Evolutionary conservation across 2,329 filamentous ascomycete species (phyloP).

Genomic region (Hortaea werneckii): DNA sequence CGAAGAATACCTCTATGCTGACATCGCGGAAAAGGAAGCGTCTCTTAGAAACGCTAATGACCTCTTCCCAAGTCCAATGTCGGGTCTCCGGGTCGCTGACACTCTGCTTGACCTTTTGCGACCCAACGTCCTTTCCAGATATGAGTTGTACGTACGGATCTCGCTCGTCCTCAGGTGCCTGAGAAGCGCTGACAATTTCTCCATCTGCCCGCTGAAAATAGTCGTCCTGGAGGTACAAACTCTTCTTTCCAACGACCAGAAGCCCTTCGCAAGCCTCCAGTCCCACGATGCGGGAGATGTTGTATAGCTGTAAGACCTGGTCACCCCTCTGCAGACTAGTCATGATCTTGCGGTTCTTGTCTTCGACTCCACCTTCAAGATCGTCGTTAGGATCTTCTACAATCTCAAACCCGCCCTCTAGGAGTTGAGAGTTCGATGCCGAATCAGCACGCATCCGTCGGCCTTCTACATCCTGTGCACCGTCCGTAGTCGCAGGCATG

Average conservation of each 20-base stretch:
- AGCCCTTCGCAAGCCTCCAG: conserved; percentile 90
- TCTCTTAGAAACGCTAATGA: conserved; percentile 91
- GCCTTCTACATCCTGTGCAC: conserved; percentile 12
- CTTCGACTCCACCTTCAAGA: conserved; percentile 71
- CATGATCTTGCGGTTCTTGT: conserved; percentile 98
- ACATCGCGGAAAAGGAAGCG: conserved; percentile 93
- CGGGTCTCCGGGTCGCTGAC: conserved; percentile 66
- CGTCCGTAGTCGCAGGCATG: conserved; percentile 7
- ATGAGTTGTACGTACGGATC: conserved; percentile 95
- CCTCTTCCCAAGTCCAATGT: conserved; percentile 87
- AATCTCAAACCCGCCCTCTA: conserved; percentile 91
- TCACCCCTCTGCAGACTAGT: conserved; percentile 82
- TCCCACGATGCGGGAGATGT: conserved; percentile 87
- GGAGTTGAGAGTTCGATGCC: conserved; percentile 30
- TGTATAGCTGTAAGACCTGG: conserved; percentile 86
- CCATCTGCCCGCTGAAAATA: conserved; percentile 92
- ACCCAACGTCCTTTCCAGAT: conserved; percentile 59
- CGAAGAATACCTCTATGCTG: conserved; percentile 94
- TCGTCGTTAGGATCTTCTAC: conserved; percentile 86
- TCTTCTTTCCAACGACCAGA: conserved; percentile 83
- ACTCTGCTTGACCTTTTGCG: conserved; percentile 38
- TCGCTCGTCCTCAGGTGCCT: conserved; percentile 82
- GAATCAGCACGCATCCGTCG: conserved; percentile 31
- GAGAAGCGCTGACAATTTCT: conserved; percentile 93
- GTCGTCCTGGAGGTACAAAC: conserved; percentile 88